A percentile compares a stretch with the other conserved stretches of the same genome.
Evolutionary conservation across 1,284 basidiomycete genomes (phyloP).

Genomic region (Leccinum insigne): DNA sequence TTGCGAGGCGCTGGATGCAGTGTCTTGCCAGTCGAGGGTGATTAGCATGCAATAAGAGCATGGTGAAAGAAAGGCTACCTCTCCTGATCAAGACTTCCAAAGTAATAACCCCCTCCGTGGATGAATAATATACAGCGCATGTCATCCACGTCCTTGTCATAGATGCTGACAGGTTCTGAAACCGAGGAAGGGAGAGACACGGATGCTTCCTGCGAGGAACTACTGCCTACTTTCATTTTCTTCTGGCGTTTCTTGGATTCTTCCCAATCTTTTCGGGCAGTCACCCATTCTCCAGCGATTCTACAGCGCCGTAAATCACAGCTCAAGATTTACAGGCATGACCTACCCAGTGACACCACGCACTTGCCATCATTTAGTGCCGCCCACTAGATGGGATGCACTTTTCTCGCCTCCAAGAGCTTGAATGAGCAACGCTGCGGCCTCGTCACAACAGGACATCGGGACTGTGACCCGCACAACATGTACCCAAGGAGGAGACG

Average conservation of each 20-base stretch:
- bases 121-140: constrained; percentile 86
- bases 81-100: constrained; percentile 80
- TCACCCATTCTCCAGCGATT: constrained; percentile 91
- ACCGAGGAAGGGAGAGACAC: constrained; percentile 15
- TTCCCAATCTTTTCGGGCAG: constrained; percentile 70
- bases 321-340: background rate
- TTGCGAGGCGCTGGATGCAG: constrained; percentile 83
- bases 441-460: constrained; percentile 73
- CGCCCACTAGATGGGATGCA: constrained; percentile 79
- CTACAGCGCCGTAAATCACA: constrained; percentile 38
- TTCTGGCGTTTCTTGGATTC: constrained; percentile 58
- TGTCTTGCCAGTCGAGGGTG: constrained; percentile 47
- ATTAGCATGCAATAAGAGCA: constrained; percentile 12
- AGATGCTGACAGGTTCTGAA: constrained; percentile 35
- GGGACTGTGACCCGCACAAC: constrained; percentile 77
- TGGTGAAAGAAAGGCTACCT: constrained; percentile 39
- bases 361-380: constrained; percentile 97
- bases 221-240: constrained; percentile 29
- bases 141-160: constrained; percentile 78
- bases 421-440: constrained; percentile 75
- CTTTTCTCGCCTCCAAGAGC: constrained; percentile 84
- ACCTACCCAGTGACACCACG: constrained; percentile 71
- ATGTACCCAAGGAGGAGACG: constrained; percentile 88
- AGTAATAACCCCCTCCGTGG: constrained; percentile 86
- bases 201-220: constrained; percentile 21